phyloP scores from a whole-genome alignment of 2,329 filamentous ascomycete species.

The Claviceps digitariae region DNA sequence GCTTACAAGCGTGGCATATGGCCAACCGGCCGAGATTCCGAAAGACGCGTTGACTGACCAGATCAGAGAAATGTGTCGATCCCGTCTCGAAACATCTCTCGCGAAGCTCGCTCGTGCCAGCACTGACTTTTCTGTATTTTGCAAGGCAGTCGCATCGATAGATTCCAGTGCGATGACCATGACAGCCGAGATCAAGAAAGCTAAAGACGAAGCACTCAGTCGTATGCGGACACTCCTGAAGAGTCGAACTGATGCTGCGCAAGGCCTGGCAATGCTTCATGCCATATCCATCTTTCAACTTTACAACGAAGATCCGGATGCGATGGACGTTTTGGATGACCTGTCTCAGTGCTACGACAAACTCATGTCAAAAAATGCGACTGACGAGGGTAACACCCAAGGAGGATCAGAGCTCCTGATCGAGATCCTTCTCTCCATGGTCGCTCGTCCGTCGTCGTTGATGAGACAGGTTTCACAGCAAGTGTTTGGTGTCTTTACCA shows the following conservation, averaged over 20 bases:
- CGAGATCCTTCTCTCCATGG: slow-evolving; percentile 81
- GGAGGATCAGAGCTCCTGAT: slow-evolving; percentile 60
- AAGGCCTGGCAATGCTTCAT: slow-evolving; percentile 68
- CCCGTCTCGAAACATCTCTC: slow-evolving; percentile 43
- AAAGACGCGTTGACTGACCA: slow-evolving; percentile 35
- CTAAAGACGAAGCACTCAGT: slow-evolving; percentile 37
- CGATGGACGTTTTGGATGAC: slow-evolving; percentile 68
- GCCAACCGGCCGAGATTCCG: slow-evolving; percentile 26
- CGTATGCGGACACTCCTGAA: slow-evolving; percentile 40
- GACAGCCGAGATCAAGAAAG: slow-evolving; percentile 39
- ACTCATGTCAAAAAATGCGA: slow-evolving; percentile 33
- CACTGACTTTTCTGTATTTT: slow-evolving; percentile 39
- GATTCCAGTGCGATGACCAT: slow-evolving; percentile 38
- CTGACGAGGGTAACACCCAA: slow-evolving; percentile 38
- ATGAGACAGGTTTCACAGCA: slow-evolving; percentile 79
- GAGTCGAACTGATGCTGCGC: slow-evolving; percentile 26
- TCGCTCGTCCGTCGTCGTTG: slow-evolving; percentile 70
- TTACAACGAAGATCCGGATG: slow-evolving; percentile 80
- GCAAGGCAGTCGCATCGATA: slow-evolving; percentile 39
- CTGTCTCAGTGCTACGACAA: slow-evolving; percentile 63
- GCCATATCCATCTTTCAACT: slow-evolving; percentile 75
- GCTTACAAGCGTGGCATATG: slow-evolving; percentile 43
- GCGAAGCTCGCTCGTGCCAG: slow-evolving; percentile 41
- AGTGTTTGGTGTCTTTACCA: slow-evolving; percentile 72
- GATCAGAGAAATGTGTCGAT: slow-evolving; percentile 39